Base-by-base conservation (phyloP, 2,329 filamentous ascomycete species). In the Daldinia eschscholtzii region DNA sequence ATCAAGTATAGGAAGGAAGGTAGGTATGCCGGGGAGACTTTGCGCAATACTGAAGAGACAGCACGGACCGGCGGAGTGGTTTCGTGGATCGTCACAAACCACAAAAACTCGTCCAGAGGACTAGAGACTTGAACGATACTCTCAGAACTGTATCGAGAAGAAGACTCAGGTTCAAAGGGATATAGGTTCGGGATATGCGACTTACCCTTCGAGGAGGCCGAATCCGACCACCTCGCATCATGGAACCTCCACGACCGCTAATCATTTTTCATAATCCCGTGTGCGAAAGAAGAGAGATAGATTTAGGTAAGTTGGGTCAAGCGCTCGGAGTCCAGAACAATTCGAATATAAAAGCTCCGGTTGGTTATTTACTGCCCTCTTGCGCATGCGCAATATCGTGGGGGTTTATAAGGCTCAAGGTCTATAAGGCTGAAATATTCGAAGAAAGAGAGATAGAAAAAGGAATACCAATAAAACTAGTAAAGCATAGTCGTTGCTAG, bases 171-270 rank as follows among this genome's bases (percentile, higher is more conserved):
- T 37, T 55, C 58, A 42, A 57, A n/a, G 15, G 37, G 41, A 50
- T 35, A 33, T 35, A 35, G 37, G 44, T 10, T 46, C 53, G 30
- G 46, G n/a, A 52, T 18, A 48, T 37, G 13, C 30, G 44, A 74
- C 77, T 57, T 76, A 78, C 78, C 70, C 77, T 70, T 65, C 78
- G 71, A 50, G 78, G 78, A 62, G 77, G 76, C 23, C 78, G 75
- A 58, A 79, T 78, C 55, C 76, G 76, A 42, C 76, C 74, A 10
- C 75, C 72, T 39, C 77, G 72, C 62, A 75, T 73, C 58, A 70
- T 68, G 30, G 74, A 66, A 33, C 76, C 76, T 69, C 78, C 78
- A 33, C 78, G 73, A 61, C 78, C 76, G 30, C 76, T 78, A 58
- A 79, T 79, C 78, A 79, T 79, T 73, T 70, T 64, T 55, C 60